A percentile compares a stretch with the other conserved stretches of the same genome.
These are phyloP conservation scores for Calonectria hawksworthii DNA, from an alignment of 2,329 filamentous ascomycete genomes.

Conservation along the genomic window DNA sequence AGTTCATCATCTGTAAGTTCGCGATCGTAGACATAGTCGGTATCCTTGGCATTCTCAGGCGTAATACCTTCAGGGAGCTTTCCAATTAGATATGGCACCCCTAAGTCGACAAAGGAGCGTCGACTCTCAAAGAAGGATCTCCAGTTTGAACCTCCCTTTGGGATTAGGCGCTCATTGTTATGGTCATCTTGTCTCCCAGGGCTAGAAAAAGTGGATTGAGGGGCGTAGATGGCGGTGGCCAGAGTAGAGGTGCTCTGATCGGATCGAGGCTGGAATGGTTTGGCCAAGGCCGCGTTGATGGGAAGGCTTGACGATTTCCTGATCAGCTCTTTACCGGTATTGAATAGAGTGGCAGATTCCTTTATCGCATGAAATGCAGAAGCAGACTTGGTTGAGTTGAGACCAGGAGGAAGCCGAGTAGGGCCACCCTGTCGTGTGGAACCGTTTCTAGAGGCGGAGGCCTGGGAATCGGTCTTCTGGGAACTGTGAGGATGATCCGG, in stretches of 20 bases:
- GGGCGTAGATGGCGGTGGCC: constrained; percentile 23
- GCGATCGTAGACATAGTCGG: constrained; percentile 68
- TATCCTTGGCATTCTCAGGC: constrained; percentile 56
- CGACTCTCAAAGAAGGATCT: constrained; percentile 38
- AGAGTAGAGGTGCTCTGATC: constrained; percentile 38
- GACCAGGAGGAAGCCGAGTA: constrained; percentile 36
- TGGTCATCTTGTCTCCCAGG: neutral
- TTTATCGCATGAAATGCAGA: constrained; percentile 28
- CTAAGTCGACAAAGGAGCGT: constrained; percentile 28
- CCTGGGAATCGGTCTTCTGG: neutral
- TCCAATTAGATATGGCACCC: constrained; percentile 68
- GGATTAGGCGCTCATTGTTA: constrained; percentile 25
- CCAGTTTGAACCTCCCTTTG: constrained; percentile 36
- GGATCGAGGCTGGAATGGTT: constrained; percentile 62
- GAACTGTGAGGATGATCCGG: constrained; percentile 8
- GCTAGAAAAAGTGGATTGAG: constrained; percentile 18
- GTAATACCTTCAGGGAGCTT: constrained; percentile 61
- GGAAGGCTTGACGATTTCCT: constrained; percentile 56
- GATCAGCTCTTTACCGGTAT: constrained; percentile 45
- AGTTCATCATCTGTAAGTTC: constrained; percentile 71
- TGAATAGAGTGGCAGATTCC: constrained; percentile 31
- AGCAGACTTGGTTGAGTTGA: constrained; percentile 49
- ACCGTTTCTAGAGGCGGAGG: constrained; percentile 20
- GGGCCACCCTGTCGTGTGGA: constrained; percentile 28
- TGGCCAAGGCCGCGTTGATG: constrained; percentile 62